Conservation (phyloP, 176 grass and related monocot species). For the Raddia guianensis region DNA sequence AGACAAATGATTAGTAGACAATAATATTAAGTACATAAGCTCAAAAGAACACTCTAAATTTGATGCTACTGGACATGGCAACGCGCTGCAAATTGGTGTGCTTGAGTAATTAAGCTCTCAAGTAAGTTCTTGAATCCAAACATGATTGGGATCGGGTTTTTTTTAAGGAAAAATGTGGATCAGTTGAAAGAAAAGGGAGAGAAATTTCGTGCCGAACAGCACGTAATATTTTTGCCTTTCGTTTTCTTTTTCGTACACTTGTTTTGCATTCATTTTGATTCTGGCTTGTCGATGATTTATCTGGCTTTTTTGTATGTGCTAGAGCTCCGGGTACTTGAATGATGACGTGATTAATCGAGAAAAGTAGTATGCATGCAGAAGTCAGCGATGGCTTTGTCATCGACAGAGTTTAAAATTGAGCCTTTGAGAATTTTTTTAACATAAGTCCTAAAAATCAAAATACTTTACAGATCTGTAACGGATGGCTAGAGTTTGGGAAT, state of each 20-base stretch:
- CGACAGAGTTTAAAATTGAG: background rate
- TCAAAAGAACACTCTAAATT: background rate
- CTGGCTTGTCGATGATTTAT: background rate
- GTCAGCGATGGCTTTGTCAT: background rate
- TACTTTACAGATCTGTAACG: background rate
- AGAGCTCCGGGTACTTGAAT: background rate
- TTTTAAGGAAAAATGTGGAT: too few species aligned
- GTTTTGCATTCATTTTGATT: too few species aligned
- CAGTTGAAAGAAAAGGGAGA: background rate
- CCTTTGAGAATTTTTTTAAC: background rate
- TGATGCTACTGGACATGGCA: background rate
- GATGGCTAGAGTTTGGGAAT: slow-evolving; percentile 1
- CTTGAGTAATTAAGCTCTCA: background rate
- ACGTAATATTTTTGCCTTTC: background rate
- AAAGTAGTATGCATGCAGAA: background rate
- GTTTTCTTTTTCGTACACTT: background rate
- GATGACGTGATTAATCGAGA: background rate
- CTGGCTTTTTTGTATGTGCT: background rate
- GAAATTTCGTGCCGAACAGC: background rate
- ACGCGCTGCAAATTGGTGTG: too few species aligned
- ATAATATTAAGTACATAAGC: too few species aligned
- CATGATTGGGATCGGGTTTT: background rate
- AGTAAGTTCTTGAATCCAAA: background rate
- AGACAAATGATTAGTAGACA: too few species aligned
- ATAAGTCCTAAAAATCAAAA: background rate